These are phyloP conservation scores for Colletotrichum musicola DNA, from an alignment of 2,329 filamentous ascomycete species.

Conservation along the genomic window DNA sequence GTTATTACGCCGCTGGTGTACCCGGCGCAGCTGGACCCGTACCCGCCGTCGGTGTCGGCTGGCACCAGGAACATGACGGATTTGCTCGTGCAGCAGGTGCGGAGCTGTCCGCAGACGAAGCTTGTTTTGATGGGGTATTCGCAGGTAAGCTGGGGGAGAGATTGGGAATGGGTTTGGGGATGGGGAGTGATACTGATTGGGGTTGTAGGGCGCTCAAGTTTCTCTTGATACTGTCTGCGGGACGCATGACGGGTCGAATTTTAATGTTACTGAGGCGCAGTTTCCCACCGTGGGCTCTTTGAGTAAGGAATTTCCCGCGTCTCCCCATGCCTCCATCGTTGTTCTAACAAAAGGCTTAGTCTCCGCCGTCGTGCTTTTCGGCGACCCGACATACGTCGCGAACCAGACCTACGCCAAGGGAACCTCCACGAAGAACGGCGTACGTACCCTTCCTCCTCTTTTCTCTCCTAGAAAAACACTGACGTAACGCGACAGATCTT, in stretches of 20 bases:
- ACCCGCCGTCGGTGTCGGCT: constrained; percentile 50
- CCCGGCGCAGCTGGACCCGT: constrained; percentile 52
- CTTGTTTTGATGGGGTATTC: constrained; percentile 58
- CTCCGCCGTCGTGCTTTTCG: constrained; percentile 55
- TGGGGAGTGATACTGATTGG: background rate
- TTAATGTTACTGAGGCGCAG: constrained; percentile 44
- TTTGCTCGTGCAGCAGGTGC: constrained; percentile 48
- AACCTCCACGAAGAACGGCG: constrained; percentile 52
- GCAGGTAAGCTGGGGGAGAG: constrained; percentile 45
- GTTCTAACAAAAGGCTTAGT: constrained; percentile 43
- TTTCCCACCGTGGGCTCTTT: constrained; percentile 46
- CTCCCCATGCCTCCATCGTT: too few relatives aligned
- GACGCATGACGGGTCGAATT: constrained; percentile 43
- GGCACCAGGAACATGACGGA: constrained; percentile 49
- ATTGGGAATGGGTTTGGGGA: too few relatives aligned
- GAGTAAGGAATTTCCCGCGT: too few relatives aligned
- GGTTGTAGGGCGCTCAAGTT: constrained; percentile 52
- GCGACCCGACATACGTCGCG: constrained; percentile 55
- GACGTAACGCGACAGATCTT: constrained; percentile 19
- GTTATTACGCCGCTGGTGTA: constrained; percentile 52
- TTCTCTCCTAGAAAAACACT: too few relatives aligned
- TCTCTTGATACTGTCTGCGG: constrained; percentile 55
- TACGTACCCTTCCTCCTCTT: constrained; percentile 43
- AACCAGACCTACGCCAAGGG: constrained; percentile 52
- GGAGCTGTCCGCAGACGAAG: constrained; percentile 53